Base-by-base conservation (phyloP, 2,329 filamentous ascomycete species). In the Claviceps spartinae region DNA sequence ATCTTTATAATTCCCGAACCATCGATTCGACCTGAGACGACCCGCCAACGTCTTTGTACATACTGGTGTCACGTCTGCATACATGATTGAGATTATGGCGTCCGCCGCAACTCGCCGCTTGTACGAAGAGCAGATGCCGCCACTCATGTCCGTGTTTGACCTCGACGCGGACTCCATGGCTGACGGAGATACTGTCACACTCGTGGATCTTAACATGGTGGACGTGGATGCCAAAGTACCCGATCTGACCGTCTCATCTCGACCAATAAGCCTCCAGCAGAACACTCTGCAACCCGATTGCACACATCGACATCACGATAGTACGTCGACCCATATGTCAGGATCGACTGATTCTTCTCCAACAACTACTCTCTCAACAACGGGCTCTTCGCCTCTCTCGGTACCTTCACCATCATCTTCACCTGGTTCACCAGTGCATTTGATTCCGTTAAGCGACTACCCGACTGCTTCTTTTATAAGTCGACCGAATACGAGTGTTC, bases 321-420 rank as follows among this genome's bases (percentile, higher is more conserved):
- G 85, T 69, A 84, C 81, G n/a, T 90, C 84, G 7, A 88, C 85
- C 2, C 83, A 85, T 56, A 77, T 77, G 51, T 87, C 86, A 16
- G 88, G 87, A 57, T 97, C 93, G 1, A 87, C 87, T 43, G 90
- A 95, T 62, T 95, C 91, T 22, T 97, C 91, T 8, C 93, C 93
- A 1, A 97, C 91, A 7, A 96, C 90, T 3, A 95, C 91, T 2
- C 79, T 93, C 48, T 95, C 89, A 5, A 95, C 88, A 20, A 88
- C 91, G 57, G 91, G 95, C 69, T 94, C 90, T 5, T 91, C 88
- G 8, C 87, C 88, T 34, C 76, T 93, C 48, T 90, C 90, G 34
- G 91, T 97, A 61, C 85, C 88, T 7, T 96, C 91, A 5, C 89
- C 93, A 3, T 91, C 85, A 50, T 88, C 90, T 22, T 96, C 91